Conservation (phyloP, 305 asterid genomes). For the Plantago coronopus region DNA sequence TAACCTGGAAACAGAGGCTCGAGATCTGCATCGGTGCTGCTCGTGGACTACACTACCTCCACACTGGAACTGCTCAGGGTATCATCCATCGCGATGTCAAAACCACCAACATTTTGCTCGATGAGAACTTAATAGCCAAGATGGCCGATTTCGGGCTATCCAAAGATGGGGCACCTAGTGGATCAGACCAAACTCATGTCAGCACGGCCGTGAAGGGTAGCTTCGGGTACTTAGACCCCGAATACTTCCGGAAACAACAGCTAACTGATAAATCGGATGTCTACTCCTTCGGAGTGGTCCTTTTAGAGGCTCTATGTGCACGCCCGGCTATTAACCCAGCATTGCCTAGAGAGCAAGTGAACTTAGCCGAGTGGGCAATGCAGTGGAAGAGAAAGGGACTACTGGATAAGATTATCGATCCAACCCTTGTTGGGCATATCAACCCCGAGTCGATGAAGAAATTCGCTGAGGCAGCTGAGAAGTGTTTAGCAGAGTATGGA, state of each 20-base stretch:
- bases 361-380: conserved; percentile 94
- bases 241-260: conserved; percentile 81
- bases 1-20: conserved; percentile 54
- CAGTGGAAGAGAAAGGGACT: conserved; percentile 85
- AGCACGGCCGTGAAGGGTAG: conserved; percentile 81
- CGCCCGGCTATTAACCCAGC: conserved; percentile 79
- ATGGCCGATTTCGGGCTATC: conserved; percentile 73
- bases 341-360: conserved; percentile 84
- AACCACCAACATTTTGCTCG: conserved; percentile 56
- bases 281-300: conserved; percentile 84
- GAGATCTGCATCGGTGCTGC: conserved; percentile 66
- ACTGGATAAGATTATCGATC: conserved; percentile 54
- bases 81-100: conserved; percentile 68
- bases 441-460: conserved; percentile 59
- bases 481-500: conserved; percentile 60
- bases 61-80: conserved; percentile 54
- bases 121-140: conserved; percentile 49
- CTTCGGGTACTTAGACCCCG: conserved; percentile 61
- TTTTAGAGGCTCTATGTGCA: conserved; percentile 72
- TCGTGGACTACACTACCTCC: conserved; percentile 67
- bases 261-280: conserved; percentile 84
- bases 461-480: conserved; percentile 66
- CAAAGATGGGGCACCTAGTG: conserved; percentile 37
- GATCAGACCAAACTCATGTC: conserved; percentile 55
- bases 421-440: conserved; percentile 43